phyloP scores from a whole-genome alignment of 1,284 basidiomycete species.

The Athelia sp. region DNA sequence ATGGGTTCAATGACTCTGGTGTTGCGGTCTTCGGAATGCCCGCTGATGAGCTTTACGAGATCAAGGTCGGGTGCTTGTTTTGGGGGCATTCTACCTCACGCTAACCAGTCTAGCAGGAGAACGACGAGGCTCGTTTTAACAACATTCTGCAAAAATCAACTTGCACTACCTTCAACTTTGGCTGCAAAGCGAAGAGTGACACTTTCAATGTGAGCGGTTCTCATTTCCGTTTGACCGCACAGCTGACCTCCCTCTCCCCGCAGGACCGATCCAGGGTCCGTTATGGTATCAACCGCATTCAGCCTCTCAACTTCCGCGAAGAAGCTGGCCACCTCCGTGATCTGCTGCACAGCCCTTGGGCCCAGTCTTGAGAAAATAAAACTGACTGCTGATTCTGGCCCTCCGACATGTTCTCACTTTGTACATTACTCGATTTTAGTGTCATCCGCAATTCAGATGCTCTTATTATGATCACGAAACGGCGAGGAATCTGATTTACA shows the following conservation, averaged over 20 bases:
- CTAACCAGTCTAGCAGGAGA: conserved; percentile 39
- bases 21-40: conserved; percentile 71
- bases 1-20: conserved; percentile 95
- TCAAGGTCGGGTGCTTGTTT: conserved; percentile 49
- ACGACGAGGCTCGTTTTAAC: conserved; percentile 62
- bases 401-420: too few species aligned
- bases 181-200: conserved; percentile 86
- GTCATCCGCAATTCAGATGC: too few species aligned
- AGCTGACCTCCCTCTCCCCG: conserved; percentile 6
- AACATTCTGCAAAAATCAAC: conserved; percentile 61
- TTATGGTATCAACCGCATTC: conserved; percentile 74
- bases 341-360: conserved; percentile 38
- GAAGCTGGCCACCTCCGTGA: conserved; percentile 64
- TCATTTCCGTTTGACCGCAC: background rate
- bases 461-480: too few species aligned
- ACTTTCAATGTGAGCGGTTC: conserved; percentile 67
- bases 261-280: conserved; percentile 78
- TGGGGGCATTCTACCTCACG: background rate
- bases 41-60: conserved; percentile 75
- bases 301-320: conserved; percentile 65
- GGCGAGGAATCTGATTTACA: too few species aligned
- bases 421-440: too few species aligned
- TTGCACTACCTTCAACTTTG: conserved; percentile 78
- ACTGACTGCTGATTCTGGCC: too few species aligned
- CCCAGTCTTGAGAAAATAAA: conserved; percentile 5